These are phyloP conservation scores for Rhynchosporium secalis DNA, from an alignment of 2,329 filamentous ascomycete species.

Conservation along the genomic window DNA sequence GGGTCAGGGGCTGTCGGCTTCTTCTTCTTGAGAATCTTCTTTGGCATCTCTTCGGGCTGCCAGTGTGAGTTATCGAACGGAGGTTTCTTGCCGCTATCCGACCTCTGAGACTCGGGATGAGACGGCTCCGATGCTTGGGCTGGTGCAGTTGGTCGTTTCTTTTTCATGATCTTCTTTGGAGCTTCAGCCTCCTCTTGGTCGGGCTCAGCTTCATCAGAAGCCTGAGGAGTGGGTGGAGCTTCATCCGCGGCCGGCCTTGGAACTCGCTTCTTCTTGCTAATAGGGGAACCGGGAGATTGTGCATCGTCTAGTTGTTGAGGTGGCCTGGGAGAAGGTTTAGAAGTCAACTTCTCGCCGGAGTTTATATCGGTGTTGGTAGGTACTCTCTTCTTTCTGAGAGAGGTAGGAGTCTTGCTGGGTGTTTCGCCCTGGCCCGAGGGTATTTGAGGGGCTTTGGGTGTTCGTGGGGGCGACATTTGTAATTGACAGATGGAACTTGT, in stretches of 20 bases:
- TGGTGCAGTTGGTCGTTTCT: slow-evolving; percentile 15
- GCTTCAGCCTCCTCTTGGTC: slow-evolving; percentile 13
- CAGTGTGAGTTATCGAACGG: too few species aligned
- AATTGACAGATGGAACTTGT: too few species aligned
- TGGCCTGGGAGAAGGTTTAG: slow-evolving; percentile 15
- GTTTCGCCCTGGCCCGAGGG: slow-evolving; percentile 16
- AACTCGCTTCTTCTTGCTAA: slow-evolving; percentile 22
- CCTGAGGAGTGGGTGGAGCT: slow-evolving; percentile 9
- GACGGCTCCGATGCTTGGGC: not conserved
- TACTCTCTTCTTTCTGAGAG: slow-evolving; percentile 26
- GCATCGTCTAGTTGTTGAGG: slow-evolving; percentile 14
- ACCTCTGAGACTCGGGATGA: not conserved
- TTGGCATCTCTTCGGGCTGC: too few species aligned
- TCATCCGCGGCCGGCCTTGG: slow-evolving; percentile 20
- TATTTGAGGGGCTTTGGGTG: slow-evolving; percentile 26
- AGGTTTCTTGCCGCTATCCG: too few species aligned
- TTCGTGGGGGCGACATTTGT: slow-evolving; percentile 29
- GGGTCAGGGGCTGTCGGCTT: too few species aligned
- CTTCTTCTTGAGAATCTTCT: too few species aligned
- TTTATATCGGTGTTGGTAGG: slow-evolving; percentile 22
- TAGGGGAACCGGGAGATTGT: slow-evolving; percentile 1
- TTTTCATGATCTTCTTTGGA: slow-evolving; percentile 21
- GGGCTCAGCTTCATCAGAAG: slow-evolving; percentile 15
- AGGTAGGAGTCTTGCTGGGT: slow-evolving; percentile 27
- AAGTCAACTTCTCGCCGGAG: slow-evolving; percentile 18